These are phyloP conservation scores for Apophysomyces trapeziformis DNA, from an alignment of 371 early-diverging fungal genomes.

Conservation along the genomic window DNA sequence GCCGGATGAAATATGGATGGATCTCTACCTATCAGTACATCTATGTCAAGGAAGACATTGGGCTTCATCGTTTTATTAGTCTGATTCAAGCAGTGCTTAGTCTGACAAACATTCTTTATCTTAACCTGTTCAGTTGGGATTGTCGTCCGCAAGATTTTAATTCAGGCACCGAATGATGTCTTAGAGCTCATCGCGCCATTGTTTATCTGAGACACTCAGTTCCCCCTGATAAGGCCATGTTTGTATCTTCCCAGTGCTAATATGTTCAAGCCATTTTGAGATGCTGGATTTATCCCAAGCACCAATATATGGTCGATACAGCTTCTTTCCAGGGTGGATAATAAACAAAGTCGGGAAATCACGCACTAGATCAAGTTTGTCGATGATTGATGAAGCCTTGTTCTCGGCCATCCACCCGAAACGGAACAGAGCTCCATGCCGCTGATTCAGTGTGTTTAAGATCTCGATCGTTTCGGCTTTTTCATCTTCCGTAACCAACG, in stretches of 20 bases:
- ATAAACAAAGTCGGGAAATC: constrained; percentile 73
- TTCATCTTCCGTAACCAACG: constrained; percentile 66
- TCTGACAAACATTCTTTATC: not conserved
- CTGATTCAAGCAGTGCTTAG: no score
- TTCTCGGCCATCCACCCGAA: constrained; percentile 74
- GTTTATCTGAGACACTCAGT: constrained; percentile 20
- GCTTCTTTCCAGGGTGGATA: constrained; percentile 66
- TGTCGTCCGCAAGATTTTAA: not conserved
- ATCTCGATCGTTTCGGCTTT: constrained; percentile 53
- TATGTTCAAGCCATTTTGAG: constrained; percentile 55
- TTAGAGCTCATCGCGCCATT: constrained; percentile 17
- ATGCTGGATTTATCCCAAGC: constrained; percentile 70
- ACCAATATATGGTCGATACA: constrained; percentile 72
- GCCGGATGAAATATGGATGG: no score
- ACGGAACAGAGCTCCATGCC: constrained; percentile 35
- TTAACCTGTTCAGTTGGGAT: not conserved
- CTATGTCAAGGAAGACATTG: no score
- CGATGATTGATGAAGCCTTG: constrained; percentile 55
- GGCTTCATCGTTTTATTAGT: no score
- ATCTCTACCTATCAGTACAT: no score
- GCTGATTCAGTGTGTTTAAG: constrained; percentile 51
- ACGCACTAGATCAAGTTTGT: constrained; percentile 69
- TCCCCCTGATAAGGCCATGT: constrained; percentile 48
- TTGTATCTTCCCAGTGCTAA: constrained; percentile 41
- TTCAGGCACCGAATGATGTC: constrained; percentile 5